These are phyloP conservation scores for Acacia melanoxylon DNA, from an alignment of 306 rosid genomes.

Conservation along the genomic window DNA sequence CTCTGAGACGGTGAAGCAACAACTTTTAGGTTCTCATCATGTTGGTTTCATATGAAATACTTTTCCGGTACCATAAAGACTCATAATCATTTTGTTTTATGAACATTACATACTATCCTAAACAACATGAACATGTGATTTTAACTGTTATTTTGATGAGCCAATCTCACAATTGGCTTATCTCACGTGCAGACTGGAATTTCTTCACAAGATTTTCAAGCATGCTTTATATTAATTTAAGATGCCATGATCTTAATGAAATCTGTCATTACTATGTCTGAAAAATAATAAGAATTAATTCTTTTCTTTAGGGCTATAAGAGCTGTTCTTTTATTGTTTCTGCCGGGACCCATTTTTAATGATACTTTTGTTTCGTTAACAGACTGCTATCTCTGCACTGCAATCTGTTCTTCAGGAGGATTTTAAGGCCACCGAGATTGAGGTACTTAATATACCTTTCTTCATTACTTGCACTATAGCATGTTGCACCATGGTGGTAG, in stretches of 20 bases:
- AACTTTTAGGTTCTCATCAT: conserved; percentile 2
- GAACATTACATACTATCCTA: conserved; percentile 3
- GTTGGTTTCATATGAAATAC: not conserved
- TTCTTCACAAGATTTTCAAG: not conserved
- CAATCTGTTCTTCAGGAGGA: conserved; percentile 99
- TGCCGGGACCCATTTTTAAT: not conserved
- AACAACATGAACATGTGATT: not conserved
- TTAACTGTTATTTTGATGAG: not conserved
- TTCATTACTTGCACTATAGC: not conserved
- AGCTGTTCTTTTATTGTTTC: not conserved
- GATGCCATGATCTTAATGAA: not conserved
- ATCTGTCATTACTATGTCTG: not conserved
- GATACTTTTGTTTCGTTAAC: conserved; percentile 21
- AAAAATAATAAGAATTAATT: not conserved
- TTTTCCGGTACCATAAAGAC: not conserved
- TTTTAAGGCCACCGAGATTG: conserved; percentile 94
- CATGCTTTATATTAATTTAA: conserved; percentile 7
- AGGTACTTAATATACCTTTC: conserved; percentile 52
- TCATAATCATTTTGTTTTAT: not conserved
- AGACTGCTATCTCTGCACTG: conserved; percentile 97
- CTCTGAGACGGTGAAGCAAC: not conserved
- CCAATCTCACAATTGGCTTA: not conserved
- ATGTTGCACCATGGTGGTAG: not conserved
- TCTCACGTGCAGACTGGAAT: not conserved
- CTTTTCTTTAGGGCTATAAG: not conserved